A percentile compares a stretch with the other conserved stretches of the same genome.
Conservation (phyloP, 2,329 filamentous ascomycete species). For the Trichophyton mentagrophytes region DNA sequence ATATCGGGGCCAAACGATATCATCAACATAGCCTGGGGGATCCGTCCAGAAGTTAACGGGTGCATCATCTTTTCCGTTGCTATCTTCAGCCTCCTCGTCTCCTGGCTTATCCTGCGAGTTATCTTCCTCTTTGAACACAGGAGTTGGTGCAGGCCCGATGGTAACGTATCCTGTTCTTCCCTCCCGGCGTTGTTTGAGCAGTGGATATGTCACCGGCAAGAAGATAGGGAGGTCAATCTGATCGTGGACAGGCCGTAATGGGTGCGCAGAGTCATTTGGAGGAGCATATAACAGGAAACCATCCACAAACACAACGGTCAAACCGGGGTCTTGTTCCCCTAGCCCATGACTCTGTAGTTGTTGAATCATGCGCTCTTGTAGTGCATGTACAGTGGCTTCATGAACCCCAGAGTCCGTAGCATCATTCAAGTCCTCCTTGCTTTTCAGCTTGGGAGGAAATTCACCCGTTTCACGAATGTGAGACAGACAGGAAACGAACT, state of each 20-base stretch:
- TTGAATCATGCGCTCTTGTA: slow-evolving; percentile 18
- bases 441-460: slow-evolving; percentile 37
- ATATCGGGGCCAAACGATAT: slow-evolving; percentile 94
- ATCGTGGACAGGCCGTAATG: slow-evolving; percentile 20
- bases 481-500: slow-evolving; percentile 52
- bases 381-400: slow-evolving; percentile 15
- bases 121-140: not conserved
- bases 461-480: slow-evolving; percentile 57
- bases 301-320: slow-evolving; percentile 60
- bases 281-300: slow-evolving; percentile 73
- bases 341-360: slow-evolving; percentile 11
- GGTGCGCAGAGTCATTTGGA: slow-evolving; percentile 18
- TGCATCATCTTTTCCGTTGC: slow-evolving; percentile 23
- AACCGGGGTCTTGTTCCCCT: not conserved
- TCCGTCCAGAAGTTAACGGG: slow-evolving; percentile 82
- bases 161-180: slow-evolving; percentile 37
- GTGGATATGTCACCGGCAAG: slow-evolving; percentile 52
- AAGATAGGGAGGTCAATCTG: slow-evolving; percentile 64
- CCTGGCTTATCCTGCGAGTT: not conserved
- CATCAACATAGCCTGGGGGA: slow-evolving; percentile 85
- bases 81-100: slow-evolving; percentile 5
- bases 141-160: slow-evolving; percentile 27
- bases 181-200: slow-evolving; percentile 30
- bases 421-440: slow-evolving; percentile 48
- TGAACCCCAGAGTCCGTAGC: slow-evolving; percentile 33